Percentiles rank a stretch among this genome's conserved stretches.
phyloP scores from a whole-genome alignment of 169 alveolate genomes.

The Plasmodium gallinaceum region DNA sequence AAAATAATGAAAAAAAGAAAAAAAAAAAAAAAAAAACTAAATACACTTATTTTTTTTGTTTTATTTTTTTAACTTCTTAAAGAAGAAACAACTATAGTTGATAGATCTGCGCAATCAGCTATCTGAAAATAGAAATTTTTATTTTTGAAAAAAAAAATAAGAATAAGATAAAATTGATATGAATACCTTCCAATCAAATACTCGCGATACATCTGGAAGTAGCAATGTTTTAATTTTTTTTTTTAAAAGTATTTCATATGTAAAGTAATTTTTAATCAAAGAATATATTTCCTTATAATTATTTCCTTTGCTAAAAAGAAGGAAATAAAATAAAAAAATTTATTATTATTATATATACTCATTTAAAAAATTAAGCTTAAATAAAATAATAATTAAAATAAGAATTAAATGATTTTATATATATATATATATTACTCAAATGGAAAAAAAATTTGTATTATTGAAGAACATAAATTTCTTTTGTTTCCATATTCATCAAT shows the following conservation, averaged over 20 bases:
- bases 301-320: constrained; percentile 60
- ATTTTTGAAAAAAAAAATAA: constrained; percentile 1
- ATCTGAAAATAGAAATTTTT: constrained; percentile 14
- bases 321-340: too few species aligned
- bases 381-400: too few species aligned
- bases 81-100: constrained; percentile 46
- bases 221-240: constrained; percentile 39
- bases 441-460: constrained; percentile 70
- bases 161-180: not conserved
- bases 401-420: not conserved
- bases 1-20: not conserved
- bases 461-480: constrained; percentile 57
- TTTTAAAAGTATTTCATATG: constrained; percentile 52
- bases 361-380: too few species aligned
- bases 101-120: constrained; percentile 62
- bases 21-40: not conserved
- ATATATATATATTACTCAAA: constrained; percentile 34
- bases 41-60: not conserved
- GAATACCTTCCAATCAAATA: constrained; percentile 53
- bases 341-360: too few species aligned
- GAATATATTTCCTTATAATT: constrained; percentile 64
- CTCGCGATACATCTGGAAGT: constrained; percentile 21
- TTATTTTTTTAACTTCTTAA: constrained; percentile 36
- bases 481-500: constrained; percentile 68
- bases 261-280: constrained; percentile 37